Base-by-base conservation (phyloP, 495 filamentous ascomycete genomes). In the Terfezia boudieri region DNA sequence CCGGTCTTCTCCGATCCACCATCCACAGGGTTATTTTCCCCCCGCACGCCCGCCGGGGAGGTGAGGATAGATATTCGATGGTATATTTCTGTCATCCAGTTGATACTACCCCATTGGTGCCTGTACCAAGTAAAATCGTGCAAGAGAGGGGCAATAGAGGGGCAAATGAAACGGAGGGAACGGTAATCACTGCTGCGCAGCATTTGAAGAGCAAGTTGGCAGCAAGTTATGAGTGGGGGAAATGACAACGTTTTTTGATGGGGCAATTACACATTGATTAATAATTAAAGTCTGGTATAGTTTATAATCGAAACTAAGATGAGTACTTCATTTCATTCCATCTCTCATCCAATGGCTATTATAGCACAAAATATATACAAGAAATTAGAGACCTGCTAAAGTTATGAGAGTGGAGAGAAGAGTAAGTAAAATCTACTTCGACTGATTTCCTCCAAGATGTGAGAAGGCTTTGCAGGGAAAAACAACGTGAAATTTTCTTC, bases 71-170 rank as follows among this genome's bases (percentile, higher is more conserved):
- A 53, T 95, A 94, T 66, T 86, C 80, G 52, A 80, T 96, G 57
- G 90, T 78, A 11, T 96, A 83, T 62, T 95, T 95, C 63, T 93
- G 86, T 59, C 89, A 96, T 68, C 90, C 89, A 11, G 68, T 80
- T 17, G 75, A 86, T 60, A 66, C 71, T 1, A 83, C 79, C n/a
- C 68, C 75, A 61, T 67, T 96, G 56, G 77, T 74, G 37, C 59
- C 79, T 7, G 81, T 96, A 58, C 89, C 90, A 20, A 90, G 89
- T 61, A 61, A 68, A 53, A 53, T 73, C 20, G 75, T 86, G 4
- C 59, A 55, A 51, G 64, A 59, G 52, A 60, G 56, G 48, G 54
- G 58, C 37, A 46, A 67, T 66, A 65, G 69, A 68, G 46, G 59
- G 62, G 63, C 58, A 60, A 59, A 66, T 43, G 63, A 68, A 54